Evolutionary conservation across 768 basidiomycete genomes (phyloP), one percentile per base, ranked within the genome.

Genomic region (Xerocomellus amylosporus): DNA sequence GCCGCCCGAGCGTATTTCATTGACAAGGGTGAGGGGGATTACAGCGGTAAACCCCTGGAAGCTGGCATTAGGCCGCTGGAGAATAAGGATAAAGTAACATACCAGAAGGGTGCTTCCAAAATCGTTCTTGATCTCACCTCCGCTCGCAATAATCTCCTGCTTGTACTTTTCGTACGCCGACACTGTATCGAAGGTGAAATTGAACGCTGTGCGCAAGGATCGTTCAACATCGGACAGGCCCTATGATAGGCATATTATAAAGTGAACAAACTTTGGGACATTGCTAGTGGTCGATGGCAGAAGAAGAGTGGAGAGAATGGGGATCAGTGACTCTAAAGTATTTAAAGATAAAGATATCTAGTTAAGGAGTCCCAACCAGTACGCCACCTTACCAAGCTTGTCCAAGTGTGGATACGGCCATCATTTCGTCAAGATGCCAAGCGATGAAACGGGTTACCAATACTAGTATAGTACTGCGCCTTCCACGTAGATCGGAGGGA

Each of bases 11-110:
- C 0, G 2, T 2, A 65, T 43, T 22, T 14, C 12, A 5, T 26
- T 0, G 24, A 51, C 48, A 14, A 56, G 1, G 15, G 20, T 1
- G 0, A 12, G 13, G 5, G 66, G 51, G 4, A 66, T 54, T 40
- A 10, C 14, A n/a, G 61, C 66, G 2, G 54, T 43, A 56, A 66
- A 65, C 19, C 58, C 54, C 65, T 68, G 20, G 8, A 45, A 13
- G 31, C 17, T 19, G 7, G 4, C 5, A 1, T 47, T 15, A 46
- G 26, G 17, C 22, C 12, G 37, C 4, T 33, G 8, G 13, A 24
- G 7, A 22, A 51, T 2, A 33, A 5, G 9, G 45, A 37, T 3
- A 5, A 44, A 14, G 14, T 7, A 31, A 52, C 46, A 1, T 48
- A 55, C 65, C 48, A 38, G 4, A 8, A 55, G 4, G 8, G 2